Percentiles rank a stretch among this genome's conserved stretches.
phyloP scores from a whole-genome alignment of 2,329 filamentous ascomycete genomes.

The Colletotrichum zoysiae region DNA sequence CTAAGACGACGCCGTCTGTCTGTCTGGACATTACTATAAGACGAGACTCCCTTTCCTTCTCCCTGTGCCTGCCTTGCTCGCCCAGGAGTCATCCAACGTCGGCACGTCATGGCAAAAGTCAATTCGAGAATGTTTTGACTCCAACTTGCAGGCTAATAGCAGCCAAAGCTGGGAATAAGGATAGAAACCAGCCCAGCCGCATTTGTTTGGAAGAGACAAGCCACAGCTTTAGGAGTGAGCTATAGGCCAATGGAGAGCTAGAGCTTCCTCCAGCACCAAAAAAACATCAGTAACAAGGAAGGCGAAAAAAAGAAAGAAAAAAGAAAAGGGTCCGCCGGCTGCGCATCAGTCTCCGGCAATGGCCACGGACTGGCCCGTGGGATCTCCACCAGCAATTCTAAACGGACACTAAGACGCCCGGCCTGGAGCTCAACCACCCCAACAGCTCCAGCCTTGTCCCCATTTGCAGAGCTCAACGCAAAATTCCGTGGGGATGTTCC shows the following conservation, averaged over 20 bases:
- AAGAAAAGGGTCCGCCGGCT: conserved; percentile 32
- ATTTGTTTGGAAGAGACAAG: neutral
- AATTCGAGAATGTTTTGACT: neutral
- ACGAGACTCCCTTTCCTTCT: conserved; percentile 35
- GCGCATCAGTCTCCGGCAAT: conserved; percentile 21
- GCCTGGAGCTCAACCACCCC: conserved; percentile 41
- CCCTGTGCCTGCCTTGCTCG: conserved; percentile 19
- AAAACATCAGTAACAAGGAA: neutral
- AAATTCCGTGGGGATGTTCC: conserved; percentile 43
- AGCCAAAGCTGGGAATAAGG: conserved; percentile 4
- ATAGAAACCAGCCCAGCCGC: neutral
- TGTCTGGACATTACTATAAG: conserved; percentile 17
- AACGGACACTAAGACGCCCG: conserved; percentile 29
- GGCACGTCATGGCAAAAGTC: neutral
- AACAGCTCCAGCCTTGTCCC: conserved; percentile 42
- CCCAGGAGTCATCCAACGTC: neutral
- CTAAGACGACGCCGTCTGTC: conserved; percentile 3
- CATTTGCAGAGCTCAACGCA: conserved; percentile 43
- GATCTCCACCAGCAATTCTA: conserved; percentile 33
- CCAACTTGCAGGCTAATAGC: conserved; percentile 15
- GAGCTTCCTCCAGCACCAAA: conserved; percentile 2
- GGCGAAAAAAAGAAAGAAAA: conserved; percentile 3
- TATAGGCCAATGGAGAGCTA: neutral
- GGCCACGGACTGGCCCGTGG: conserved; percentile 39
- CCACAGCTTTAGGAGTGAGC: conserved; percentile 9